Conservation (phyloP, 2,329 filamentous ascomycete species). For the Monilinia polystroma region DNA sequence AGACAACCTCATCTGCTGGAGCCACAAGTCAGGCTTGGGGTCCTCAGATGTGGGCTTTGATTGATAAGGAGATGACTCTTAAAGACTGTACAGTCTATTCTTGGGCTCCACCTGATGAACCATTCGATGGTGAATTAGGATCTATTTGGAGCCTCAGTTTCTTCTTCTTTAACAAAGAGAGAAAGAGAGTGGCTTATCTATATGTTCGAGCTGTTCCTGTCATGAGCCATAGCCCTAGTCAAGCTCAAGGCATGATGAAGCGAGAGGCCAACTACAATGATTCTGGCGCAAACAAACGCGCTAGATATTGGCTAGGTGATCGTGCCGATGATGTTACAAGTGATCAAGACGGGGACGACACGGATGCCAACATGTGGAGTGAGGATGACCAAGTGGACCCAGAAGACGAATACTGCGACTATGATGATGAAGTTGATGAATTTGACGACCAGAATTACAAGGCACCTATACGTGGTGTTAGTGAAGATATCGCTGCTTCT, state of each 20-base stretch:
- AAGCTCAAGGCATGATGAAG: conserved; percentile 41
- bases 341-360: conserved; percentile 44
- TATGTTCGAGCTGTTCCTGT: conserved; percentile 87
- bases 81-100: conserved; percentile 87
- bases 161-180: conserved; percentile 93
- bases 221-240: conserved; percentile 61
- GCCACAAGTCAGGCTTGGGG: conserved; percentile 69
- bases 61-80: conserved; percentile 93
- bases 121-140: conserved; percentile 87
- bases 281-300: conserved; percentile 71
- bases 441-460: conserved; percentile 45
- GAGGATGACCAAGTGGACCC: conserved; percentile 49
- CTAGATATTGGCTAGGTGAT: conserved; percentile 84
- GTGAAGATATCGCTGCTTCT: conserved; percentile 60
- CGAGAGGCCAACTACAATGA: conserved; percentile 40
- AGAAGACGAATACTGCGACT: conserved; percentile 46
- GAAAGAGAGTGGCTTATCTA: conserved; percentile 91
- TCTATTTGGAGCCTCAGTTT: conserved; percentile 95
- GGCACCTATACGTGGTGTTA: conserved; percentile 54
- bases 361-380: conserved; percentile 41
- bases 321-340: conserved; percentile 47
- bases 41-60: conserved; percentile 84
- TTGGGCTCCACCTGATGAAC: conserved; percentile 85
- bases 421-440: conserved; percentile 41
- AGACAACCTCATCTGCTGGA: conserved; percentile 42